Percentiles rank a stretch among this genome's conserved stretches.
Conservation (phyloP, 257 asterid genomes). For the Hygrophila difformis region DNA sequence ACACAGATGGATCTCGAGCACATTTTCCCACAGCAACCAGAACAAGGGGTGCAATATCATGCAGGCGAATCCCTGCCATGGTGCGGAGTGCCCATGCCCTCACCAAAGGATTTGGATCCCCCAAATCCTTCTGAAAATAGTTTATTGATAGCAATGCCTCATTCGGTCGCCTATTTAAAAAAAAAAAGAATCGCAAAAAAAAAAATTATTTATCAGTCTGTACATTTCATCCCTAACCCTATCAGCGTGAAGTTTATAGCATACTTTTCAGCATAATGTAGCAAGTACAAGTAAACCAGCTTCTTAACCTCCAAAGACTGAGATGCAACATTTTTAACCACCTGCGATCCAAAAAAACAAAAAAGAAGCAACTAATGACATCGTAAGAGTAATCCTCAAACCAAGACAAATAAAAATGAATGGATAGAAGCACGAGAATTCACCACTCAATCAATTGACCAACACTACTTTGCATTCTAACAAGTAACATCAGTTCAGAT, state of each 20-base stretch:
- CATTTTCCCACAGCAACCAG: conserved; percentile 77
- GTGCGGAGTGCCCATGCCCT: conserved; percentile 96
- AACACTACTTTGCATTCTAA: no score
- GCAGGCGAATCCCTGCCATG: conserved; percentile 96
- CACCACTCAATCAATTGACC: neutral
- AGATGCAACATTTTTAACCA: conserved; percentile 94
- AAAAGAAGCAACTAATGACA: neutral
- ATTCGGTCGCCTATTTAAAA: conserved; percentile 64
- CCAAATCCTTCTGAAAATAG: conserved; percentile 93
- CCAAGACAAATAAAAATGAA: neutral
- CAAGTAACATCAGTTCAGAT: no score
- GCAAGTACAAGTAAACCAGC: conserved; percentile 86
- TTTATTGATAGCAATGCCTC: conserved; percentile 89
- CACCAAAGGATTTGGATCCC: conserved; percentile 86
- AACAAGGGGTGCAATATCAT: conserved; percentile 77
- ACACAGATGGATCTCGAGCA: conserved; percentile 94
- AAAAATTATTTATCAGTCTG: no score
- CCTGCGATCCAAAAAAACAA: conserved; percentile 30
- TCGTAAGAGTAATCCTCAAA: conserved; percentile 11
- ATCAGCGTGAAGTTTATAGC: conserved; percentile 1
- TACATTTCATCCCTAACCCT: neutral
- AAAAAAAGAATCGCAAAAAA: neutral
- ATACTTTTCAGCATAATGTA: conserved; percentile 94
- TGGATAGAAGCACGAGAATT: neutral
- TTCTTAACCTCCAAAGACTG: conserved; percentile 89